These are phyloP conservation scores for Trichocomaceae sp. DNA, from an alignment of 2,329 filamentous ascomycete genomes.

Conservation along the genomic window DNA sequence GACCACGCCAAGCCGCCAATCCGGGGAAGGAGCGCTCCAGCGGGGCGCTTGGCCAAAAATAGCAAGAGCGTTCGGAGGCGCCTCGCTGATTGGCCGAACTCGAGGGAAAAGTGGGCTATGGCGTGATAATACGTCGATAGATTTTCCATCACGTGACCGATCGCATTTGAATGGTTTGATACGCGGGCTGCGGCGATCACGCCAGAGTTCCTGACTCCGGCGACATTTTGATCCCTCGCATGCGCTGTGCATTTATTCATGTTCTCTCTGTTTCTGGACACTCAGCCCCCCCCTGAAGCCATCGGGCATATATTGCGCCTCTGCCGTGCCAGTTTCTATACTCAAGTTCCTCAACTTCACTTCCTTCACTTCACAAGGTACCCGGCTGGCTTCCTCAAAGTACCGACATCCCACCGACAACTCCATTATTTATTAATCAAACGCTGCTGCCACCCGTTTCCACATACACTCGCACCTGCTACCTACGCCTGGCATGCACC, in stretches of 20 bases:
- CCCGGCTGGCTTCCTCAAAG: background rate
- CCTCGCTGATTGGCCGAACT: background rate
- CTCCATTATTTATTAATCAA: background rate
- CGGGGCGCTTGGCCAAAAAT: background rate
- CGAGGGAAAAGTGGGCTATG: background rate
- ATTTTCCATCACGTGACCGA: background rate
- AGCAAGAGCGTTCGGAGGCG: background rate
- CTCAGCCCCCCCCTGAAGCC: background rate
- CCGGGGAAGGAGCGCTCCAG: conserved; percentile 6
- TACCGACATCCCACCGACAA: background rate
- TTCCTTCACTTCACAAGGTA: too few species aligned
- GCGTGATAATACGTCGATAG: background rate
- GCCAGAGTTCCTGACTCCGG: too few species aligned
- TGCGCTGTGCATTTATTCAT: background rate
- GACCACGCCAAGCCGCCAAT: conserved; percentile 4
- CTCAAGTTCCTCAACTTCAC: background rate
- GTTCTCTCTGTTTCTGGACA: background rate
- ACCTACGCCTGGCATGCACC: conserved; percentile 3
- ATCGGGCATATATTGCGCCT: background rate
- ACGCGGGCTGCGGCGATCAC: conserved; percentile 4
- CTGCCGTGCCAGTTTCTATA: background rate
- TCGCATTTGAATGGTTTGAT: too few species aligned
- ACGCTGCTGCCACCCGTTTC: background rate
- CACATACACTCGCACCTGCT: background rate
- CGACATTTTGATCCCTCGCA: too few species aligned